Conservation (phyloP, 257 asterid genomes). For the Jasminum sambac region DNA sequence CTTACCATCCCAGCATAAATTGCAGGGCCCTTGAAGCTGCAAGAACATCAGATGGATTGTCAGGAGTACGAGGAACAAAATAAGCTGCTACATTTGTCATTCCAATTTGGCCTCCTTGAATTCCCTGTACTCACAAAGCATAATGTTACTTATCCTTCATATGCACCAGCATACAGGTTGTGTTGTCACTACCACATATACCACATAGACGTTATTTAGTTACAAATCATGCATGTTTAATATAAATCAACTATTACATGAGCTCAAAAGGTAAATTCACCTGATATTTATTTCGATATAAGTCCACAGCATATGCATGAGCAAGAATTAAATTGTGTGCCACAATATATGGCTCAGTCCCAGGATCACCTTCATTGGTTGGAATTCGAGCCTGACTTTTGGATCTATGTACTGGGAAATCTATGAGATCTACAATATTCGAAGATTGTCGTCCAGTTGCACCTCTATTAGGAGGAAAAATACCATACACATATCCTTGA, state of each 20-base stretch:
- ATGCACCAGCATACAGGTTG: too few relatives aligned
- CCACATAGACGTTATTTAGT: too few relatives aligned
- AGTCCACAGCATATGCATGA: constrained; percentile 17
- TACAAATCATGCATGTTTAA: too few relatives aligned
- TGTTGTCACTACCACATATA: too few relatives aligned
- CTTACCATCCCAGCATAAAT: constrained; percentile 32
- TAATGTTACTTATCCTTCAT: too few relatives aligned
- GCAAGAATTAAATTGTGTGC: constrained; percentile 20
- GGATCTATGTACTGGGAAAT: background rate
- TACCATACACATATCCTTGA: constrained; percentile 20
- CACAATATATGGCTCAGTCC: constrained; percentile 15
- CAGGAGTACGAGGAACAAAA: constrained; percentile 42
- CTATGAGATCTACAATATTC: too few relatives aligned
- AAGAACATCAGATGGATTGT: background rate
- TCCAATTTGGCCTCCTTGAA: constrained; percentile 30
- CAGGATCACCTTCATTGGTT: constrained; percentile 6
- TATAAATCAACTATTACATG: background rate
- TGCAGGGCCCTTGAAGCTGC: constrained; percentile 1
- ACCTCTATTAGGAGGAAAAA: constrained; percentile 29
- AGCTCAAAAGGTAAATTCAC: background rate
- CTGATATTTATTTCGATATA: constrained; percentile 15
- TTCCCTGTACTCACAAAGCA: background rate
- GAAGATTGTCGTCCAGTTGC: background rate
- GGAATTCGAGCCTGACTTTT: background rate
- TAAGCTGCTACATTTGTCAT: constrained; percentile 42